Conservation (phyloP, 1,284 basidiomycete species). For the Cutaneotrichosporon sp. region DNA sequence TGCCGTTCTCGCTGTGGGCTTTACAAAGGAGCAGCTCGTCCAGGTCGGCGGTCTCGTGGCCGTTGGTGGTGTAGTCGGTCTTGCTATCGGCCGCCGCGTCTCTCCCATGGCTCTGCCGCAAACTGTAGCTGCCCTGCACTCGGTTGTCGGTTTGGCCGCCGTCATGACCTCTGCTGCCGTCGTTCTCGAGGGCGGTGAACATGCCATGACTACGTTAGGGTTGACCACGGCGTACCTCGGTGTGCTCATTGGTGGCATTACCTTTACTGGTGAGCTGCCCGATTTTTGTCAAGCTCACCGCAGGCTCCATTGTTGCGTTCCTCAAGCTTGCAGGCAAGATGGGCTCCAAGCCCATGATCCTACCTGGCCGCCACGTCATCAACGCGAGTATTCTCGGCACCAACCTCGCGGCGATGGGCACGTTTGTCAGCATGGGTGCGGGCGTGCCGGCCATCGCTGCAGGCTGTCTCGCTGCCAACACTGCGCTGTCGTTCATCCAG, state of each 20-base stretch:
- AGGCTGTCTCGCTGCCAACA: slow-evolving; percentile 64
- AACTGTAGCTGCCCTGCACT: slow-evolving; percentile 67
- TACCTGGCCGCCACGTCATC: slow-evolving; percentile 69
- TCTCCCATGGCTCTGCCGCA: slow-evolving; percentile 79
- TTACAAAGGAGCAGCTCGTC: slow-evolving; percentile 63
- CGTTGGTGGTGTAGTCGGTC: slow-evolving; percentile 62
- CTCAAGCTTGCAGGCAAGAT: slow-evolving; percentile 74
- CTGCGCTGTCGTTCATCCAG: slow-evolving; percentile 70
- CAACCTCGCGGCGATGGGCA: slow-evolving; percentile 65
- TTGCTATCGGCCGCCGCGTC: slow-evolving; percentile 67
- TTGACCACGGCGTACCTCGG: slow-evolving; percentile 76
- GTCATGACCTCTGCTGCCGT: slow-evolving; percentile 75
- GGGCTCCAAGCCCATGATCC: slow-evolving; percentile 62
- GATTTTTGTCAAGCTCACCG: slow-evolving; percentile 57
- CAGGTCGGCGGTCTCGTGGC: slow-evolving; percentile 72
- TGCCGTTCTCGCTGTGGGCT: slow-evolving; percentile 72
- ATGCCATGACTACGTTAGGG: slow-evolving; percentile 59
- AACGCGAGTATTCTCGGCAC: slow-evolving; percentile 63
- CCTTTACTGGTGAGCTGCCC: slow-evolving; percentile 19
- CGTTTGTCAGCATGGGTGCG: slow-evolving; percentile 65
- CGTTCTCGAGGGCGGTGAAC: slow-evolving; percentile 63
- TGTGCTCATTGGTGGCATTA: slow-evolving; percentile 63
- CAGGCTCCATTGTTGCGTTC: slow-evolving; percentile 81
- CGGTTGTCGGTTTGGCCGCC: slow-evolving; percentile 76
- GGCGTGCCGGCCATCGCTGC: slow-evolving; percentile 66